Evolutionary conservation across 345 rosid species (phyloP), one percentile per base, ranked within the genome.

Genomic region (Pistacia integerrima): DNA sequence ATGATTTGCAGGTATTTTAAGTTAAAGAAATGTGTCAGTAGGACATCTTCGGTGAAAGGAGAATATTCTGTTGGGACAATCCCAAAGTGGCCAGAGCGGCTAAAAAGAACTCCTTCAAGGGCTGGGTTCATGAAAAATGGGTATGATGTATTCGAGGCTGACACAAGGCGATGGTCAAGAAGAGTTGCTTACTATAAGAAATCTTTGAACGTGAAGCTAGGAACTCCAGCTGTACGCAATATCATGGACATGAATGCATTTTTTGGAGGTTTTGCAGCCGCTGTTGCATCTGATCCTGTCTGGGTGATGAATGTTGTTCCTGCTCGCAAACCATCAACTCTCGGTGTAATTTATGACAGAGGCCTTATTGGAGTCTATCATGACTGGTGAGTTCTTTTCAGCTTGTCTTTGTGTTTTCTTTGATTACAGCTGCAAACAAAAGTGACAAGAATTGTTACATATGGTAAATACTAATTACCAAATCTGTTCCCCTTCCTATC

Each of bases 291-390:
- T 72, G 95, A 93, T 75, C 90, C 93, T 75, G 90, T 92, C 65
- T 96, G 99, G 98, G 97, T 92, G 78, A 91, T 94, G 98, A 96
- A 94, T 87, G 95, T 89, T 60, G 88, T 94, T 80, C 97, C 99
- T 76, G 87, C 95, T 85, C 83, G 85, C 71, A 92, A 91, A 82
- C 90, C 91, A 63, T 82, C 86, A 74, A 96, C 98, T 25, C 91
- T 96, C 54, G 89, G 78, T 75, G 87, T 93, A 41, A 84, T 92
- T 68, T 96, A 82, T 79, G 99, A 93, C 88, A 84, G 98, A 71
- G 97, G 98, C 81, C 90, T 97, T 70, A 84, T 91, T 73, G 99
- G 99, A 72, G 90, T 92, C 60, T 90, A 89, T 82, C 97, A 92
- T 73, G 93, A 92, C 73, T 92, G 94, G 97, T 92, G 78, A 88